These are phyloP conservation scores for Penicillium corylophilum DNA, from an alignment of 2,329 filamentous ascomycete genomes.

Conservation along the genomic window DNA sequence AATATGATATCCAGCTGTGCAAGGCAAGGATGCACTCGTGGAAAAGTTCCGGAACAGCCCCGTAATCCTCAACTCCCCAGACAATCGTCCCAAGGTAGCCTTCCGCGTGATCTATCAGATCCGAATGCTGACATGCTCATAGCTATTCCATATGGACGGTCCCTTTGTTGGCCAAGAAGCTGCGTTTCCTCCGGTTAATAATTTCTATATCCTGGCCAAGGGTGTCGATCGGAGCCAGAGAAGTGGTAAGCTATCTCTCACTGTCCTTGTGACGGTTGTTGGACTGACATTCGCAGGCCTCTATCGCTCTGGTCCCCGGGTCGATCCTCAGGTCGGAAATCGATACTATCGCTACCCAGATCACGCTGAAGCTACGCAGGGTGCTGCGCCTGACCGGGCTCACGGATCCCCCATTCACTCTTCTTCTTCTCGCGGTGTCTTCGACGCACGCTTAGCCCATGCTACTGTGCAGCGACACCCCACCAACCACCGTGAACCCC, in stretches of 20 bases:
- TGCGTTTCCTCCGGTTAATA: constrained; percentile 11
- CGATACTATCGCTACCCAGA: neutral
- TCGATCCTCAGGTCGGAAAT: neutral
- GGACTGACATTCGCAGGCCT: neutral
- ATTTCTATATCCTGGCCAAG: constrained; percentile 12
- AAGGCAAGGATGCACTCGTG: constrained; percentile 85
- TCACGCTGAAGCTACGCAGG: neutral
- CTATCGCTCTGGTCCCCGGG: neutral
- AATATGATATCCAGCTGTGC: constrained; percentile 63
- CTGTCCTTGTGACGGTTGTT: neutral
- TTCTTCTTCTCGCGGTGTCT: neutral
- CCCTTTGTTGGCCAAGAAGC: constrained; percentile 4
- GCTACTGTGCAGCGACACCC: neutral
- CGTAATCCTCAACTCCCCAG: constrained; percentile 82
- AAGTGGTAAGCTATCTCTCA: constrained; percentile 5
- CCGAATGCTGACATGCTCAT: constrained; percentile 24
- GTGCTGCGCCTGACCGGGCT: neutral
- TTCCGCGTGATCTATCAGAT: neutral
- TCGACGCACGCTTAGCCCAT: neutral
- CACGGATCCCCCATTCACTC: neutral
- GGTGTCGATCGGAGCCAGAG: constrained; percentile 9
- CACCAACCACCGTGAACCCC: neutral
- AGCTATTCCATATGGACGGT: constrained; percentile 56
- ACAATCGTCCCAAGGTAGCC: constrained; percentile 78
- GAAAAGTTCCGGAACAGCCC: constrained; percentile 97